Evolutionary conservation across 495 filamentous ascomycete genomes (phyloP).

Genomic region (Aspergillus biplanus): DNA sequence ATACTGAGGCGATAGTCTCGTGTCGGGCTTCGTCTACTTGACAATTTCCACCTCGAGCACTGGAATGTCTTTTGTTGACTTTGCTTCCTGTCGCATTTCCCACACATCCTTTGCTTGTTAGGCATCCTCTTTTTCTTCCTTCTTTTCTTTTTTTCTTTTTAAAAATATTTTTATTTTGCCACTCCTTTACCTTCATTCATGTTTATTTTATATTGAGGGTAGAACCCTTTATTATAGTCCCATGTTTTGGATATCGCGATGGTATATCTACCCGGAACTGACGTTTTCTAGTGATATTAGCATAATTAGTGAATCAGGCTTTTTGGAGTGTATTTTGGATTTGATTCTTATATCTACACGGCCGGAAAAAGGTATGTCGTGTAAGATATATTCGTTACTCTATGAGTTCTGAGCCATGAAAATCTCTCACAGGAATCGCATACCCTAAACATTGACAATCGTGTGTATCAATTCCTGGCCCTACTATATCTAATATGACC

Average conservation of each 20-base stretch:
- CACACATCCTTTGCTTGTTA: not conserved
- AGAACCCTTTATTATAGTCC: not conserved
- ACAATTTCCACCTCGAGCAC: not conserved
- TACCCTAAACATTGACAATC: not conserved
- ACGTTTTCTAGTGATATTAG: not conserved
- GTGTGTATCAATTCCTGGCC: not conserved
- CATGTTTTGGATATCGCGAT: not conserved
- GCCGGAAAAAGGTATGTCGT: not conserved
- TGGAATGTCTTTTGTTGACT: not conserved
- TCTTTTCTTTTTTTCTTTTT: not conserved
- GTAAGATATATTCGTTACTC: not conserved
- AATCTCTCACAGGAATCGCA: not conserved
- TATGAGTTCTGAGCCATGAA: not conserved
- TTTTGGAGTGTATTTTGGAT: not conserved
- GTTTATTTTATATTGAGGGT: not conserved
- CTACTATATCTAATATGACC: conserved; percentile 15
- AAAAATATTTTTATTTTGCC: not conserved
- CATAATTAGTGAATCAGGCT: too few species aligned
- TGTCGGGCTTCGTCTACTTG: not conserved
- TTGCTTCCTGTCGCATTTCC: not conserved
- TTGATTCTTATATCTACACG: not conserved
- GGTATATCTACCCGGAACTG: not conserved
- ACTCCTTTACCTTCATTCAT: not conserved
- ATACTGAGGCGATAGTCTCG: not conserved
- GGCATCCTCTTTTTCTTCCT: not conserved